Evolutionary conservation across 768 basidiomycete species (phyloP).

Genomic region (Amanita rubescens): DNA sequence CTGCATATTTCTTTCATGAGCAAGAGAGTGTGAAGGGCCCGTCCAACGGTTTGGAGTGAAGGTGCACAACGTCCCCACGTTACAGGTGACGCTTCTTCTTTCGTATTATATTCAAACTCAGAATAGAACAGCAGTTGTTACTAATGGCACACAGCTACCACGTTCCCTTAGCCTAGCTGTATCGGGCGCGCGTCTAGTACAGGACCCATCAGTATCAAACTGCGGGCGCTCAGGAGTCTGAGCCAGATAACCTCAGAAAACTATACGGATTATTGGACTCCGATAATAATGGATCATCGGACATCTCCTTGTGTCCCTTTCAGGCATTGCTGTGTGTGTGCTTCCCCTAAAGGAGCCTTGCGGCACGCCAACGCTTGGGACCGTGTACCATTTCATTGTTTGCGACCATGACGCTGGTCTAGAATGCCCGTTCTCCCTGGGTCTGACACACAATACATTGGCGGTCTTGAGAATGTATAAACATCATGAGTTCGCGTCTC

Average conservation of each 20-base stretch:
- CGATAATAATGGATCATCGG: neutral
- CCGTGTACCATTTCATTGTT: neutral
- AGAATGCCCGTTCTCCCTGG: neutral
- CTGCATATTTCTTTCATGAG: slow-evolving; percentile 34
- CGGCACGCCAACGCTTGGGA: neutral
- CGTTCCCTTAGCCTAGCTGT: neutral
- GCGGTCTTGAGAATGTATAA: slow-evolving; percentile 29
- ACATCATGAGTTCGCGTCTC: slow-evolving; percentile 11
- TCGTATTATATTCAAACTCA: slow-evolving; percentile 4
- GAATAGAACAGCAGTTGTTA: too few relatives aligned
- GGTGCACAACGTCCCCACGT: slow-evolving; percentile 7
- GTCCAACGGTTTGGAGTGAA: slow-evolving; percentile 24
- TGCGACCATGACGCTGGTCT: neutral
- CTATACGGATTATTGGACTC: neutral
- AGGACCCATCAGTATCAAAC: slow-evolving; percentile 3
- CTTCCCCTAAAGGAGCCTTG: neutral
- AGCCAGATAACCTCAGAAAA: neutral
- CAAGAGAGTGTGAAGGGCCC: slow-evolving; percentile 26
- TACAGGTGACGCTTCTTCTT: neutral
- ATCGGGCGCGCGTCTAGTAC: slow-evolving; percentile 1
- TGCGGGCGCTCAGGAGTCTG: slow-evolving; percentile 1
- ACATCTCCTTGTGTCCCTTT: neutral
- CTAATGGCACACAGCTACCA: neutral
- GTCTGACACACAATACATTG: neutral
- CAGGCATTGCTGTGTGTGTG: neutral